A percentile compares a stretch with the other conserved stretches of the same genome.
Evolutionary conservation across 1,284 basidiomycete species (phyloP).

Genomic region (Phellinidium pouzarii): DNA sequence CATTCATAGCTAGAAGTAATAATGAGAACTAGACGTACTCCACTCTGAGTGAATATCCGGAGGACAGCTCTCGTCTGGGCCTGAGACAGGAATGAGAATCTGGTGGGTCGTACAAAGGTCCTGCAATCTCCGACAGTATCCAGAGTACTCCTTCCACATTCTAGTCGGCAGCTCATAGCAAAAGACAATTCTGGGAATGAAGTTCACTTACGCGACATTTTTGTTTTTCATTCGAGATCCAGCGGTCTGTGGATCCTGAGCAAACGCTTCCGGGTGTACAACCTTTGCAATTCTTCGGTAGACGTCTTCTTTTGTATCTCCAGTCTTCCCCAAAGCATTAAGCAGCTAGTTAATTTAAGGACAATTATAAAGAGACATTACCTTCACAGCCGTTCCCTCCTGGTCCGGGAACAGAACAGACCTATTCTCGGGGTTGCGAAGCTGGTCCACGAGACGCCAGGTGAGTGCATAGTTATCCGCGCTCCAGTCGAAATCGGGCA

Average conservation of each 20-base stretch:
- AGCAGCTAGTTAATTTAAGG: too few species aligned
- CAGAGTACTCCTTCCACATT: conserved; percentile 19
- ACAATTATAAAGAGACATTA: neutral
- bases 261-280: conserved; percentile 16
- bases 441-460: conserved; percentile 14
- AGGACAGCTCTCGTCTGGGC: conserved; percentile 11
- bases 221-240: conserved; percentile 18
- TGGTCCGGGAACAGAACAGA: conserved; percentile 15
- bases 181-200: neutral
- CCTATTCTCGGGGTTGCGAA: conserved; percentile 13
- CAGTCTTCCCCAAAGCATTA: conserved; percentile 5
- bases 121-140: conserved; percentile 15
- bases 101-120: conserved; percentile 13
- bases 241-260: conserved; percentile 12
- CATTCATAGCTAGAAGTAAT: neutral
- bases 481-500: conserved; percentile 18
- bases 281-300: conserved; percentile 17
- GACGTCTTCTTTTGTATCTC: conserved; percentile 17
- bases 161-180: neutral
- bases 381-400: conserved; percentile 11
- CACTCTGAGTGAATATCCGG: conserved; percentile 14
- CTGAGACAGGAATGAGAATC: neutral
- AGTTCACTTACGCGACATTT: conserved; percentile 13
- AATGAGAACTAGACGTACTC: conserved; percentile 5
- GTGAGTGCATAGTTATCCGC: conserved; percentile 15